phyloP scores from a whole-genome alignment of 2,329 filamentous ascomycete genomes.

The Orbilia brochopaga region DNA sequence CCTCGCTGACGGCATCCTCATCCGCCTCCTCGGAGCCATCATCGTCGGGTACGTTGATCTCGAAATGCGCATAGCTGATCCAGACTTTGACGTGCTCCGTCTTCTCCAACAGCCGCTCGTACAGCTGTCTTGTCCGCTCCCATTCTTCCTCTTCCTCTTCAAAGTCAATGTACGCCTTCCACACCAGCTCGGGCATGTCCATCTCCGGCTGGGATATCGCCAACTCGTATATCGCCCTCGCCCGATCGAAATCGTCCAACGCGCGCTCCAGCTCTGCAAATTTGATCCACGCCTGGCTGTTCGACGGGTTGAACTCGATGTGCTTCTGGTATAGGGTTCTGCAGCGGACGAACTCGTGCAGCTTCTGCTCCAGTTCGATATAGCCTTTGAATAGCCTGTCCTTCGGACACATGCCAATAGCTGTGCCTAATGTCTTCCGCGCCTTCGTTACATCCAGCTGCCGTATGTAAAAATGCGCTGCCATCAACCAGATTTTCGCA shows the following conservation, averaged over 20 bases:
- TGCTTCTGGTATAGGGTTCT: conserved; percentile 92
- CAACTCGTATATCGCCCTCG: conserved; percentile 88
- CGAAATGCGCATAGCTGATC: conserved; percentile 98
- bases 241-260: conserved; percentile 85
- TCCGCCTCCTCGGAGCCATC: conserved; percentile 64
- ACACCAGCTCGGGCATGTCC: conserved; percentile 96
- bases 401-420: conserved; percentile 93
- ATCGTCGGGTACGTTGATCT: conserved; percentile 86
- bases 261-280: conserved; percentile 93
- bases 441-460: conserved; percentile 79
- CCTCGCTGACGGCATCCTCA: conserved; percentile 73
- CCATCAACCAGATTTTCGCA: conserved; percentile 92
- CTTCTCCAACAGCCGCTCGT: conserved; percentile 89
- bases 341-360: conserved; percentile 93
- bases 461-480: conserved; percentile 89
- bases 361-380: conserved; percentile 86
- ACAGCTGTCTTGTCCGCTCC: conserved; percentile 77
- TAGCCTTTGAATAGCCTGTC: conserved; percentile 94
- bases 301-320: conserved; percentile 87
- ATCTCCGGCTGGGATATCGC: conserved; percentile 80
- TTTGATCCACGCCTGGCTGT: conserved; percentile 93
- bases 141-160: conserved; percentile 96
- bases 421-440: conserved; percentile 84
- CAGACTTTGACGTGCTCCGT: conserved; percentile 99
- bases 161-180: conserved; percentile 99